Base-by-base conservation (phyloP, 495 filamentous ascomycete species). In the Pseudevernia furfuracea region DNA sequence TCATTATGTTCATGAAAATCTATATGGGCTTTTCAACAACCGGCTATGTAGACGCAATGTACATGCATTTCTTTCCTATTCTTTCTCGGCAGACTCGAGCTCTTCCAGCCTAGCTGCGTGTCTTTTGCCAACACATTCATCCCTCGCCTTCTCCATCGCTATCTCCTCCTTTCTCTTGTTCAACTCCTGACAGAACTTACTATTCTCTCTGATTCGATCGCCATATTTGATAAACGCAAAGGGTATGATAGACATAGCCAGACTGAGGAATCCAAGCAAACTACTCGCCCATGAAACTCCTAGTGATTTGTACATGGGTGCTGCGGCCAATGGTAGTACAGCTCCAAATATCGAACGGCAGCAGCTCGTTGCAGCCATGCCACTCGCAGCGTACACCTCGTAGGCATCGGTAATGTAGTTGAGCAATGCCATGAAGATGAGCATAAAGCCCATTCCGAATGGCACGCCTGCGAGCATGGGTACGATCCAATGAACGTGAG, bases 341-440 rank as follows among this genome's bases (percentile, higher is more conserved):
- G 87, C 87, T 2, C 87, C 89, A 46, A 86, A 79, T 4, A 89
- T 71, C 10, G 78, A 82, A 3, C 89, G 79, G 34, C 80, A 76
- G 43, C 79, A 82, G 17, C 80, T 84, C 17, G 83, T 80, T 1
- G 85, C 87, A 0, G 88, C 89, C 69, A 87, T 83, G 3, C 85
- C 89, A 14, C 78, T 83, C 1, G 89, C 89, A 1, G 89, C 86
- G 71, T 85, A 88, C 43, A 85, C 79, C 62, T 86, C 81, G 72
- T 90, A 90, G 0, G 87, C 86, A 68, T 92, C 89, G 12, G 86
- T 85, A 21, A 92, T 74, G 68, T 92, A 92, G 67, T 91, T 86
- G 59, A 88, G 72, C 39, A 86, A 78, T 11, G 71, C 70, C 76
- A 79, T 76, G 62, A 80, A 80, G 17, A 87, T 79, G 21, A 85